Percentiles rank a stretch among this genome's conserved stretches.
Evolutionary conservation across 257 asterid species (phyloP).

Genomic region (Ballota nigra): DNA sequence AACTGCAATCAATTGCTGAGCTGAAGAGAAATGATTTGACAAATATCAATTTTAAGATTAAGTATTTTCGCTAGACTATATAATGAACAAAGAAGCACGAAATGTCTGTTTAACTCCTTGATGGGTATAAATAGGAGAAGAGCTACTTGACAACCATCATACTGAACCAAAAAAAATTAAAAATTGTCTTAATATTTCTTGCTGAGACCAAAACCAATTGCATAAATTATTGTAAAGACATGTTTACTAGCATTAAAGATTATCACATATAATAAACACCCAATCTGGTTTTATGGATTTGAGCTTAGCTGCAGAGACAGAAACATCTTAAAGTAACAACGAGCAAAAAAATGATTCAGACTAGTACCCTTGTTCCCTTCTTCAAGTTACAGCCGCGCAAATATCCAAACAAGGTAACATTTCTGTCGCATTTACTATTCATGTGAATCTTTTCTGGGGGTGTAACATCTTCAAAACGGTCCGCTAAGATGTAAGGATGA

Average conservation of each 20-base stretch:
- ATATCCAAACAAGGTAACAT: slow-evolving; percentile 78
- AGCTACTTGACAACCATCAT: background rate
- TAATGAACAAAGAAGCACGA: background rate
- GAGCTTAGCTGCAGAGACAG: slow-evolving; percentile 1
- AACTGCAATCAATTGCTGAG: background rate
- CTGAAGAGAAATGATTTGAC: background rate
- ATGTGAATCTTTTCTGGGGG: slow-evolving; percentile 75
- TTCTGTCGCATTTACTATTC: slow-evolving; percentile 85
- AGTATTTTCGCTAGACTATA: background rate
- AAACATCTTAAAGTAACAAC: background rate
- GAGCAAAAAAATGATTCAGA: background rate
- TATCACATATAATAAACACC: background rate
- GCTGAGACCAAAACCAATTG: background rate
- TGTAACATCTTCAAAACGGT: slow-evolving; percentile 95
- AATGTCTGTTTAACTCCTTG: background rate
- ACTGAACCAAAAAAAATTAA: too few species aligned
- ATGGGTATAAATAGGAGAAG: background rate
- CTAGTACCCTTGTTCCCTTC: slow-evolving; percentile 81
- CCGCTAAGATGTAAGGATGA: slow-evolving; percentile 92
- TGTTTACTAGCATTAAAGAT: background rate
- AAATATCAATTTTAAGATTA: background rate
- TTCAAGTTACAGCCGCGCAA: slow-evolving; percentile 95
- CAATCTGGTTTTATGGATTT: background rate
- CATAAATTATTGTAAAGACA: background rate
- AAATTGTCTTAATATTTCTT: background rate